Percentiles rank a stretch among this genome's conserved stretches.
Evolutionary conservation across 371 early-diverging fungal species (phyloP).

Genomic region (Choanephora cucurbitarum): DNA sequence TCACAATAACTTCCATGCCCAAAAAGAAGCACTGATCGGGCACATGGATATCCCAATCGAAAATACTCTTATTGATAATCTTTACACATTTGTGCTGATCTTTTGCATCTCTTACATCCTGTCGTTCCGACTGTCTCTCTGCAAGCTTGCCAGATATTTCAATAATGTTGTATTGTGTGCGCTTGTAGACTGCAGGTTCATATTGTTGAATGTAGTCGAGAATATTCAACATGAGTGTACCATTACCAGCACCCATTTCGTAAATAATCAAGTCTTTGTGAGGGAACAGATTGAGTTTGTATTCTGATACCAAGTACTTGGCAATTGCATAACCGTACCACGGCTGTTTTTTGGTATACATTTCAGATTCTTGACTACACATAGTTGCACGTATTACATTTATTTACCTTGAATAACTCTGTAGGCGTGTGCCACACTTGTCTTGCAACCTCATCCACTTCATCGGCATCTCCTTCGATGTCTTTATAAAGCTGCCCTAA

Average conservation of each 20-base stretch:
- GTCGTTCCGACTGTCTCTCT: constrained; percentile 65
- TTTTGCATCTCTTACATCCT: constrained; percentile 44
- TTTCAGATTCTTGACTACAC: too few species aligned
- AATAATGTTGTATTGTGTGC: constrained; percentile 85
- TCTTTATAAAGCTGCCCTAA: constrained; percentile 81
- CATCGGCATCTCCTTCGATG: constrained; percentile 68
- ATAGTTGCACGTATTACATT: neutral
- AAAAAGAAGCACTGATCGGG: constrained; percentile 84
- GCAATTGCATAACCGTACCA: constrained; percentile 94
- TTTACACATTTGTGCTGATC: constrained; percentile 64
- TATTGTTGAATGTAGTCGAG: constrained; percentile 80
- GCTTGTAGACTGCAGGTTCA: constrained; percentile 79
- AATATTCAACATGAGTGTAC: constrained; percentile 92
- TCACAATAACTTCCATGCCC: constrained; percentile 91
- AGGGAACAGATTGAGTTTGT: constrained; percentile 63
- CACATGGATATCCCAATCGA: constrained; percentile 85
- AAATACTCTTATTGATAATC: constrained; percentile 87
- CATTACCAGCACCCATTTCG: constrained; percentile 97
- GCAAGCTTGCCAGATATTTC: constrained; percentile 89
- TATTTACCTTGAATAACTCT: constrained; percentile 85
- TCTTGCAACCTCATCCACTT: constrained; percentile 64
- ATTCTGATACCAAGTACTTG: constrained; percentile 81
- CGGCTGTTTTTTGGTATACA: constrained; percentile 51
- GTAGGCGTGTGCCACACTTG: constrained; percentile 98
- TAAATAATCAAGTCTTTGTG: constrained; percentile 80